Evolutionary conservation across 305 asterid genomes (phyloP).

Genomic region (Solanum hybrid): DNA sequence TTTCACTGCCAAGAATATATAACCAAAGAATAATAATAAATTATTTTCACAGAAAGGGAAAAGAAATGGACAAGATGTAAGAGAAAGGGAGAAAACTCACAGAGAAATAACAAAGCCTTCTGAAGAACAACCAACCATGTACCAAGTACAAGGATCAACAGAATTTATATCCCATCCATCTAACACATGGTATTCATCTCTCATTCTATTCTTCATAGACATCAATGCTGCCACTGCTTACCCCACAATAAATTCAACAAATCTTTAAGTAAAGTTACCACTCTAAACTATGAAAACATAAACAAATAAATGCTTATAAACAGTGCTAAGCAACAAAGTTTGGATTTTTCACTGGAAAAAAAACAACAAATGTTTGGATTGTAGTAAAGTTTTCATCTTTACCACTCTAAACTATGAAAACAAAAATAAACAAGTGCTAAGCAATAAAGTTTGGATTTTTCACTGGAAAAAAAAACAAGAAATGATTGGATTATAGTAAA

Average conservation of each 20-base stretch:
- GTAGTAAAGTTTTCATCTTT: background rate
- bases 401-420: background rate
- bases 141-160: constrained; percentile 98
- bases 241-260: constrained; percentile 7
- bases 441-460: background rate
- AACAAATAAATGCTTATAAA: background rate
- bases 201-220: constrained; percentile 72
- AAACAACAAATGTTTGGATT: background rate
- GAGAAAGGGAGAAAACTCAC: constrained; percentile 31
- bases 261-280: constrained; percentile 7
- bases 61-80: background rate
- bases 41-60: background rate
- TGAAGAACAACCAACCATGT: constrained; percentile 78
- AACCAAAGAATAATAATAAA: background rate
- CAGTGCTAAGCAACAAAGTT: background rate
- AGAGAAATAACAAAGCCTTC: constrained; percentile 81
- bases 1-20: constrained; percentile 47
- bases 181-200: constrained; percentile 53
- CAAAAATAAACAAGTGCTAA: background rate
- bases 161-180: constrained; percentile 98
- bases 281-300: background rate
- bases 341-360: background rate
- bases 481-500: background rate
- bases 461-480: background rate
- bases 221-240: constrained; percentile 79